Conservation (phyloP, 129 eudicot species). For the Tanacetum coccineum region DNA sequence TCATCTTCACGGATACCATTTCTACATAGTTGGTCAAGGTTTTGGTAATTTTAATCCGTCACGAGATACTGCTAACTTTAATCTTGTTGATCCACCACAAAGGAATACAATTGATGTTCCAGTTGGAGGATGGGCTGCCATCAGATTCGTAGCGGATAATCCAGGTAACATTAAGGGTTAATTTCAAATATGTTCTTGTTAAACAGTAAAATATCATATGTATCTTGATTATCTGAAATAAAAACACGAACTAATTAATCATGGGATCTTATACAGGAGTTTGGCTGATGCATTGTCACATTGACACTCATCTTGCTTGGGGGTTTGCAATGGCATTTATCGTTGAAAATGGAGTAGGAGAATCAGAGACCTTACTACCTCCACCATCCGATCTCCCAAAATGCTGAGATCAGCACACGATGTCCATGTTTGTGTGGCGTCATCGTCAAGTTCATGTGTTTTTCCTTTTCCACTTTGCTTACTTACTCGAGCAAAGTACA, state of each 20-base stretch:
- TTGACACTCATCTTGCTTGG: slow-evolving; percentile 68
- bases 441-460: slow-evolving; percentile 4
- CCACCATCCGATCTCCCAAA: slow-evolving; percentile 78
- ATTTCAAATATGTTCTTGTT: neutral
- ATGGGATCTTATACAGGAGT: slow-evolving; percentile 15
- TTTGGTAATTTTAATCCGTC: slow-evolving; percentile 63
- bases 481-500: slow-evolving; percentile 15
- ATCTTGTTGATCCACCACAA: slow-evolving; percentile 70
- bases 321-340: slow-evolving; percentile 73
- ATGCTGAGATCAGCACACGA: slow-evolving; percentile 34
- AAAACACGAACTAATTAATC: neutral
- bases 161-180: slow-evolving; percentile 38
- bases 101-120: slow-evolving; percentile 63
- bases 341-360: slow-evolving; percentile 68
- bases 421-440: neutral
- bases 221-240: neutral
- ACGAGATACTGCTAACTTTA: slow-evolving; percentile 49
- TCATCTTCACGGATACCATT: slow-evolving; percentile 74
- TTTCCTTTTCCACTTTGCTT: slow-evolving; percentile 21
- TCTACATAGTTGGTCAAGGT: slow-evolving; percentile 64
- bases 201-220: neutral
- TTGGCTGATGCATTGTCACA: slow-evolving; percentile 35
- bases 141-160: slow-evolving; percentile 67
- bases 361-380: slow-evolving; percentile 45
- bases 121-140: slow-evolving; percentile 71